These are phyloP conservation scores for Centrapalus pauciflorus DNA, from an alignment of 129 eudicot genomes.

Conservation along the genomic window DNA sequence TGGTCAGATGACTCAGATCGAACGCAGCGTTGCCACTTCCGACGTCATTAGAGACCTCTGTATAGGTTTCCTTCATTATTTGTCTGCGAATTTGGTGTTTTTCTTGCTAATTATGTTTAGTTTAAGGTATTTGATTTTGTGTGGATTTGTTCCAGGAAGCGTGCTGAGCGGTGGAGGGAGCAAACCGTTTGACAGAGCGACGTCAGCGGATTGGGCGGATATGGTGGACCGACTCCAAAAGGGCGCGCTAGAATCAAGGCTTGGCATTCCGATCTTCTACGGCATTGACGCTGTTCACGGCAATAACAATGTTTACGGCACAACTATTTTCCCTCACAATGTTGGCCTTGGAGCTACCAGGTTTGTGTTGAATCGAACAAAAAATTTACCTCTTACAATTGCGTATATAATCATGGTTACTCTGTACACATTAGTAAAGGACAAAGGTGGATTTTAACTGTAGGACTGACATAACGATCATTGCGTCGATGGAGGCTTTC, in stretches of 20 bases:
- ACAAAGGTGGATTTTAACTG: neutral
- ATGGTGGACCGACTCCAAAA: conserved; percentile 72
- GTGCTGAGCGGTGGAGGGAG: conserved; percentile 84
- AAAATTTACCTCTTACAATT: neutral
- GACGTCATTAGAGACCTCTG: conserved; percentile 49
- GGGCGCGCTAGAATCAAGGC: conserved; percentile 59
- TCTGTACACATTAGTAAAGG: neutral
- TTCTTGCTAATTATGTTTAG: neutral
- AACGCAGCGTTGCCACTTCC: conserved; percentile 60
- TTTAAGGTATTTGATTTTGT: neutral
- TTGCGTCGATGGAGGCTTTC: neutral
- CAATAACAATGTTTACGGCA: conserved; percentile 71
- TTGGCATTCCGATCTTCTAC: conserved; percentile 79
- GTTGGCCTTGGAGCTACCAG: conserved; percentile 90
- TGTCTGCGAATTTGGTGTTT: neutral
- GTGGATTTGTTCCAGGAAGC: conserved; percentile 52
- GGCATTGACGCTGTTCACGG: conserved; percentile 95
- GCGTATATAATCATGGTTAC: neutral
- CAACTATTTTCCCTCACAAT: conserved; percentile 88
- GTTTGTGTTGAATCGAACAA: conserved; percentile 25
- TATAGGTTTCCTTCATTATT: conserved; percentile 26
- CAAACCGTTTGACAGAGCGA: conserved; percentile 61
- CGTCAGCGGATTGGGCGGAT: conserved; percentile 68
- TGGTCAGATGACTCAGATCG: conserved; percentile 89
- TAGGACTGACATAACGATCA: neutral